These are phyloP conservation scores for Sarcocystis neurona DNA, from an alignment of 169 alveolate genomes.

Conservation along the genomic window DNA sequence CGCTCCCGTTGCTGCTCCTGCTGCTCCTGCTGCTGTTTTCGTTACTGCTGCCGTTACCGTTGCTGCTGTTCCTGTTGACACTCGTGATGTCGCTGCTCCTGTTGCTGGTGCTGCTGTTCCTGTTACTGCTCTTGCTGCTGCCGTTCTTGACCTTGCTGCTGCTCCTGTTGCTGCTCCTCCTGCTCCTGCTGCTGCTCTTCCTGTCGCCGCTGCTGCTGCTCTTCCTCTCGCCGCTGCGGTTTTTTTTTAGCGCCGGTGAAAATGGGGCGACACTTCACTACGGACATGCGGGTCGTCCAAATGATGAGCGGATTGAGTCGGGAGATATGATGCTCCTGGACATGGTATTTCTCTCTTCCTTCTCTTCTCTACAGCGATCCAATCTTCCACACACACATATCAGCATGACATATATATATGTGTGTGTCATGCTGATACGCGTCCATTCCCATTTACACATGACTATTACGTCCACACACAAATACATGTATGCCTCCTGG, in stretches of 20 bases:
- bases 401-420: neutral
- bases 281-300: constrained; percentile 67
- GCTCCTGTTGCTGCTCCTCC: no score
- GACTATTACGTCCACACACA: neutral
- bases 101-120: no score
- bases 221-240: neutral
- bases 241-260: constrained; percentile 49
- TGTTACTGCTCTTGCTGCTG: no score
- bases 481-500: no score
- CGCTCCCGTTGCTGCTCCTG: no score
- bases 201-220: no score
- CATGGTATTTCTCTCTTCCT: constrained; percentile 24
- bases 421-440: neutral
- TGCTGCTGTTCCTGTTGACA: no score
- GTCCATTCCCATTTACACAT: neutral
- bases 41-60: no score
- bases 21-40: no score
- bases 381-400: neutral
- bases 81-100: no score
- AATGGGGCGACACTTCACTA: constrained; percentile 63
- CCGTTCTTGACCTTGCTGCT: no score
- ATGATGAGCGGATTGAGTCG: constrained; percentile 41
- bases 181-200: no score
- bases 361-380: neutral
- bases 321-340: constrained; percentile 59